Evolutionary conservation across 805 yeast species (phyloP), one percentile per base, ranked within the genome.

Genomic region (Hanseniaspora vineae): DNA sequence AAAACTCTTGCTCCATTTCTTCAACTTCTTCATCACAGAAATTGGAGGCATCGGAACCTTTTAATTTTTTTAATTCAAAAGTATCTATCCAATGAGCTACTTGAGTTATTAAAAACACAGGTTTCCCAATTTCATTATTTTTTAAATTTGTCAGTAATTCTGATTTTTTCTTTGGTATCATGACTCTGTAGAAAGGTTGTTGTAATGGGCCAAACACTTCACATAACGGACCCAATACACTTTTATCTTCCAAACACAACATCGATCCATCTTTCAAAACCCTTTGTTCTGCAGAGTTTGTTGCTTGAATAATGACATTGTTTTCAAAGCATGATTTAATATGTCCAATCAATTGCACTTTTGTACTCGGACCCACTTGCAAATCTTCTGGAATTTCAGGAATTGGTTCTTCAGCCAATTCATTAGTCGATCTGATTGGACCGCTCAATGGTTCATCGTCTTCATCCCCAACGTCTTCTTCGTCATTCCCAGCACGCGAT

Each of bases 1-100:
- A 85, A 55, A 81, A 90, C 60, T 90, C 97, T 61, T 86, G 95
- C 61, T 92, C 97, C 31, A 84, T 94, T 55, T 80, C 88, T 0
- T 96, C 87, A 31, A 90, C 65, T 58, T 92, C 98, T 66, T 92
- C 97, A 62, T 92, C 98, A 60, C 86, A 83, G 62, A 86, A 81
- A 56, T 92, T 92, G 58, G 95, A 84, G 0, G 98, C 98, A 67
- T 92, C 98, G 1, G 88, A 81, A 20, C 97, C 98, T 57, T 82
- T 89, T 17, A 80, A 50, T 19, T 72, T 67, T 55, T 78, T 84
- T 48, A 89, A 72, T 20, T 76, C 66, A 46, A 82, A 83, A 0
- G 97, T 90, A 52, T 80, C 77, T 9, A 84, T 69, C 65, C 88
- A 90, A 47, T 82, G 75, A 0, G 96, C 82, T 35, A 77, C 83